A percentile compares a stretch with the other conserved stretches of the same genome.
Evolutionary conservation across 2,329 filamentous ascomycete genomes (phyloP).

Genomic region (Ilyonectria mors-panacis): DNA sequence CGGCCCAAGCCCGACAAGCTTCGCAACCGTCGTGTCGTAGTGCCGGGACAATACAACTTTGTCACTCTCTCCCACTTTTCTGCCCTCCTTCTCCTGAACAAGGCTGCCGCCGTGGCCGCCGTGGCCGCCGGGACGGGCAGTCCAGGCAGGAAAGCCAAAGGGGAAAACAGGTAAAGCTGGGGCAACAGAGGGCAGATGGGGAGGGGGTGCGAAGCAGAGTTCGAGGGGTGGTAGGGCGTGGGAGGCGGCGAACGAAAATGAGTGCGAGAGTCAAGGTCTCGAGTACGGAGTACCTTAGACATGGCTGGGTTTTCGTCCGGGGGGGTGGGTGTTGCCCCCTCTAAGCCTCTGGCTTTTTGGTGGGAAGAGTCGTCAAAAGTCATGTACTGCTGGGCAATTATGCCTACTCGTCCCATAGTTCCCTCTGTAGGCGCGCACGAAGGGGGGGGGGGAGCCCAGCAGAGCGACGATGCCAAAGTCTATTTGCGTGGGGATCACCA

Average conservation of each 20-base stretch:
- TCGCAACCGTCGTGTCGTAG: slow-evolving; percentile 41
- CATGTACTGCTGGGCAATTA: slow-evolving; percentile 22
- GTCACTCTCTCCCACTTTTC: slow-evolving; percentile 36
- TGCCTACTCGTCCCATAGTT: slow-evolving; percentile 34
- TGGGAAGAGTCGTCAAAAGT: slow-evolving; percentile 5
- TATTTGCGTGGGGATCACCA: slow-evolving; percentile 45
- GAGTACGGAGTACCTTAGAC: slow-evolving; percentile 16
- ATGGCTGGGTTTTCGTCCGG: neutral
- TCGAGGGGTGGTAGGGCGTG: neutral
- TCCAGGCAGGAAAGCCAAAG: slow-evolving; percentile 13
- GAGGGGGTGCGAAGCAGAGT: neutral
- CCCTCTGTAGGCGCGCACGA: slow-evolving; percentile 29
- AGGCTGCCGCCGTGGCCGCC: slow-evolving; percentile 27
- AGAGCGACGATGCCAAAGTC: slow-evolving; percentile 45
- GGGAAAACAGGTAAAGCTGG: slow-evolving; percentile 12
- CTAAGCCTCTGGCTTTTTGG: neutral
- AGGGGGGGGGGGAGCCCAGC: slow-evolving; percentile 28
- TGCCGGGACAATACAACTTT: slow-evolving; percentile 36
- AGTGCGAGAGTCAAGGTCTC: slow-evolving; percentile 10
- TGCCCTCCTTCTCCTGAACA: slow-evolving; percentile 28
- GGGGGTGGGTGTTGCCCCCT: neutral
- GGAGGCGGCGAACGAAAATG: neutral
- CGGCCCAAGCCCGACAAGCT: slow-evolving; percentile 39
- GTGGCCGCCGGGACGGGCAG: slow-evolving; percentile 11
- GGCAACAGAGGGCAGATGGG: neutral